phyloP scores from a whole-genome alignment of 176 grass and related monocot genomes.

The Carex kokanica region DNA sequence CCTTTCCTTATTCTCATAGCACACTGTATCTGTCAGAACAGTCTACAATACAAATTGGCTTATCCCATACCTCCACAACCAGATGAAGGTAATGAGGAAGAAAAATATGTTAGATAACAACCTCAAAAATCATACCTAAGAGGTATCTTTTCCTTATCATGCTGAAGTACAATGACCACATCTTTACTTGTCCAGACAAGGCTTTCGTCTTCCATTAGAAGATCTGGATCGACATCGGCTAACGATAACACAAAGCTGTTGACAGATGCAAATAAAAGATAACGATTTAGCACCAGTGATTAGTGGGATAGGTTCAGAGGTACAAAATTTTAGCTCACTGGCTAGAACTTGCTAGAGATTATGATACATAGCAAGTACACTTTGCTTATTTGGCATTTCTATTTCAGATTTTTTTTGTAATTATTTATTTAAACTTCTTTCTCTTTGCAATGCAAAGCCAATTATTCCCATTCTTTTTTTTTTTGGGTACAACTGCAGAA shows the following conservation, averaged over 20 bases:
- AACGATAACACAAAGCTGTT: conserved; percentile 93
- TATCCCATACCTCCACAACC: background rate
- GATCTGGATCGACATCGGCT: conserved; percentile 75
- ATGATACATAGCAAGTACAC: background rate
- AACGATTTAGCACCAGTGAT: background rate
- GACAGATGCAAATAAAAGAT: conserved; percentile 10
- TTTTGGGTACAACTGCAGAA: background rate
- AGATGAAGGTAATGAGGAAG: background rate
- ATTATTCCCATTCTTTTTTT: background rate
- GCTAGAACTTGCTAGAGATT: background rate
- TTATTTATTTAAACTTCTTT: conserved; percentile 4
- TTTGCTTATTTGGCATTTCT: background rate
- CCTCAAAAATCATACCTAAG: conserved; percentile 56
- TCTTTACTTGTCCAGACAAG: conserved; percentile 99
- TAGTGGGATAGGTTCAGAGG: background rate
- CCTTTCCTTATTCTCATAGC: background rate
- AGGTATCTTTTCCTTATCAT: conserved; percentile 83
- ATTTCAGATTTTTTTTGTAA: background rate
- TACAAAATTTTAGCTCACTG: background rate
- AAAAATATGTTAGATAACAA: background rate
- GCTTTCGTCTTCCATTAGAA: conserved; percentile 99
- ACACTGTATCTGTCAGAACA: background rate
- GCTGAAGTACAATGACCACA: conserved; percentile 92
- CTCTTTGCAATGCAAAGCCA: background rate
- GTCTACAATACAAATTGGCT: background rate